Percentiles rank a stretch among this genome's conserved stretches.
These are phyloP conservation scores for Saccharomycopsis hybrid DNA, from an alignment of 1,139 yeast species.

Conservation along the genomic window DNA sequence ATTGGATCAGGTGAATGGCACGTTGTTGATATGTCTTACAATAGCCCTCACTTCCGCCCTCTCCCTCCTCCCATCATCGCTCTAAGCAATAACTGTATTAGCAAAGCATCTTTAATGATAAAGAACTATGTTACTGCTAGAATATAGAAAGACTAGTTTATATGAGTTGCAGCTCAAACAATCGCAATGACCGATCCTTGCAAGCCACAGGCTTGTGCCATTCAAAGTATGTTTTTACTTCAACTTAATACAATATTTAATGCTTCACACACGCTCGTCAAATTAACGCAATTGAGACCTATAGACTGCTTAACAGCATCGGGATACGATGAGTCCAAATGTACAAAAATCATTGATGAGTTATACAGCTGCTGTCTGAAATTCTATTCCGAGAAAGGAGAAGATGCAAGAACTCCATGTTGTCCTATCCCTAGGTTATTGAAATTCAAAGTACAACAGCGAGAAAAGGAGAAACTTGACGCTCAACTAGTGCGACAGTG, in stretches of 20 bases:
- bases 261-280: not conserved
- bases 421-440: conserved; percentile 57
- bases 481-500: conserved; percentile 33
- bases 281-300: not conserved
- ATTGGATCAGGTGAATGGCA: too few relatives aligned
- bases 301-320: conserved; percentile 44
- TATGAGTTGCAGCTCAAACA: not conserved
- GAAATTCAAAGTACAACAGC: conserved; percentile 50
- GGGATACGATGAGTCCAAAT: conserved; percentile 56
- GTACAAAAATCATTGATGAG: conserved; percentile 51
- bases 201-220: conserved; percentile 63
- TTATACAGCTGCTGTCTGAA: conserved; percentile 55
- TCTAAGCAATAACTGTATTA: too few relatives aligned
- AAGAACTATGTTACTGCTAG: too few relatives aligned
- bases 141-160: too few relatives aligned
- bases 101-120: too few relatives aligned
- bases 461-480: conserved; percentile 46
- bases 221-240: conserved; percentile 40
- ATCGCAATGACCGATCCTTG: conserved; percentile 30
- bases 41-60: too few relatives aligned
- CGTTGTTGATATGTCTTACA: too few relatives aligned
- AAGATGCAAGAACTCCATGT: conserved; percentile 51
- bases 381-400: conserved; percentile 48
- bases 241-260: not conserved
- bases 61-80: too few relatives aligned